phyloP scores from a whole-genome alignment of 2,329 filamentous ascomycete species.

The Fusarium oxysporum region DNA sequence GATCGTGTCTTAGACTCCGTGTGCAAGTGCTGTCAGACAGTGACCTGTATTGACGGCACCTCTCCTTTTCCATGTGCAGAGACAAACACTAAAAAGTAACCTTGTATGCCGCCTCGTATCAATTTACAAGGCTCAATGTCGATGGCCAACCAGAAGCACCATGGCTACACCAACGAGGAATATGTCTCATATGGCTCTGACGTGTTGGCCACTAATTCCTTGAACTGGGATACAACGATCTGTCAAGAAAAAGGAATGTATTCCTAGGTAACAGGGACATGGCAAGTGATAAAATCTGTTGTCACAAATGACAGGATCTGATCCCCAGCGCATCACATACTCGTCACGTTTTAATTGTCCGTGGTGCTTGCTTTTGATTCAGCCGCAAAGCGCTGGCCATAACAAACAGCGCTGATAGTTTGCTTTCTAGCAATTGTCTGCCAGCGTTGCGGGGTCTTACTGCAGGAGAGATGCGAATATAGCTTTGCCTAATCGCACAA shows the following conservation, averaged over 20 bases:
- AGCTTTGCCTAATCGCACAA: neutral
- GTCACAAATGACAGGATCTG: slow-evolving; percentile 35
- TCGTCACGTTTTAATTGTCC: slow-evolving; percentile 1
- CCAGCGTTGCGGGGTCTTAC: neutral
- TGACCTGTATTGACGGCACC: slow-evolving; percentile 1
- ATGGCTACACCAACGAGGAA: neutral
- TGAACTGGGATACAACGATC: neutral
- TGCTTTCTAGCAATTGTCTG: neutral
- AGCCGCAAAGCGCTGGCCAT: neutral
- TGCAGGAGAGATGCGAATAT: neutral
- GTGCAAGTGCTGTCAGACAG: slow-evolving; percentile 1
- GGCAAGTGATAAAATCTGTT: slow-evolving; percentile 6
- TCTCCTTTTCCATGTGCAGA: neutral
- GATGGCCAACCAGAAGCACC: slow-evolving; percentile 2
- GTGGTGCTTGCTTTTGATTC: slow-evolving; percentile 14
- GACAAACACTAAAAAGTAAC: neutral
- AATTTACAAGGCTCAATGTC: neutral
- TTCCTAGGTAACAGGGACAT: slow-evolving; percentile 7
- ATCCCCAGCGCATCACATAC: slow-evolving; percentile 16
- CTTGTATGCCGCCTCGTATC: neutral
- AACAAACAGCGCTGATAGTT: neutral
- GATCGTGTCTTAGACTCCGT: slow-evolving; percentile 22
- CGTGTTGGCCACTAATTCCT: slow-evolving; percentile 10
- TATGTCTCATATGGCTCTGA: slow-evolving; percentile 10
- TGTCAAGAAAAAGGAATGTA: slow-evolving; percentile 6